Conservation (phyloP, 2,329 filamentous ascomycete species). For the Coniochaeta sp. region DNA sequence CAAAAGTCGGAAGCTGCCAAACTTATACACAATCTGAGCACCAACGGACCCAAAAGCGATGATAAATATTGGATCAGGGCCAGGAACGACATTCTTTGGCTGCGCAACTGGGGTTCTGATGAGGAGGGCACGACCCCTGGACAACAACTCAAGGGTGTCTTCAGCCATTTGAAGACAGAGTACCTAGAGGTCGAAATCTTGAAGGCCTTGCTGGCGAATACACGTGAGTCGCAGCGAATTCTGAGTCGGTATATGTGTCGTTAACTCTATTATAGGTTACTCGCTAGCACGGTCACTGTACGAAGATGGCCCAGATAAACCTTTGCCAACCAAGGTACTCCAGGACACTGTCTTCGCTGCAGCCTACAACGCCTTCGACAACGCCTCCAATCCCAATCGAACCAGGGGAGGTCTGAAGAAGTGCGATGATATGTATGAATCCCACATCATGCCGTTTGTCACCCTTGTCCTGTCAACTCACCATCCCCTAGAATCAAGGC, state of each 20-base stretch:
- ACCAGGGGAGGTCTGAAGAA: constrained; percentile 71
- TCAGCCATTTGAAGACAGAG: constrained; percentile 52
- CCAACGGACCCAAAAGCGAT: constrained; percentile 47
- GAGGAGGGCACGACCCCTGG: constrained; percentile 20
- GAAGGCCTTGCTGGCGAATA: constrained; percentile 56
- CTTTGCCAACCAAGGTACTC: constrained; percentile 42
- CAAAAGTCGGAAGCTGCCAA: constrained; percentile 54
- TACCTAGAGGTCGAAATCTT: constrained; percentile 66
- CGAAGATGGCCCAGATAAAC: constrained; percentile 39
- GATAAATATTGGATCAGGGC: constrained; percentile 57
- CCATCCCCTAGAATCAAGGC: constrained; percentile 45
- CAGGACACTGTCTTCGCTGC: constrained; percentile 54
- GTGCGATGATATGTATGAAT: constrained; percentile 63
- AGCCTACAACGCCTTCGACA: constrained; percentile 68
- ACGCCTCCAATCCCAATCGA: constrained; percentile 73
- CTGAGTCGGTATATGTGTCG: background rate
- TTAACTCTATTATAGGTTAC: constrained; percentile 41
- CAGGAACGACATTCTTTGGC: constrained; percentile 62
- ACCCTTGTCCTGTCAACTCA: background rate
- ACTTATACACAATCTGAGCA: constrained; percentile 46
- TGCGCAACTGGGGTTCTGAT: constrained; percentile 62
- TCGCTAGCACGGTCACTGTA: constrained; percentile 56
- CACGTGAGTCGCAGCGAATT: constrained; percentile 43
- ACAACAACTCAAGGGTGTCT: constrained; percentile 38
- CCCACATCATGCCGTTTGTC: background rate